Base-by-base conservation (phyloP, 495 filamentous ascomycete species). In the Barbatosphaeria neglecta region DNA sequence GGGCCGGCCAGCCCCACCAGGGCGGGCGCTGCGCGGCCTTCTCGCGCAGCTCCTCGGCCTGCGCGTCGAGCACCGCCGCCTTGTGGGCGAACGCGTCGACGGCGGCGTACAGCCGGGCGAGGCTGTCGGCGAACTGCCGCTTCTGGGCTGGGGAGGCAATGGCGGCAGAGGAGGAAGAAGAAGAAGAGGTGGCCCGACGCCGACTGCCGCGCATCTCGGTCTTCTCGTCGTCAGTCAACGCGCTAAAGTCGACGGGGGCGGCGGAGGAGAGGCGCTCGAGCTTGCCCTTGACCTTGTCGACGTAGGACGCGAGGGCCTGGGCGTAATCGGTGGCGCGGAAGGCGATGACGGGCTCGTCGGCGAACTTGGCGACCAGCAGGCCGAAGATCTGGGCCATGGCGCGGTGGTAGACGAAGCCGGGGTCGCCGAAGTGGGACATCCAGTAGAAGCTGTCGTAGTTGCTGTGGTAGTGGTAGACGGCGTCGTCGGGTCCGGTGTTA, bases 371-470 rank as follows among this genome's bases (percentile, higher is more conserved):
- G 25, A 88, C 72, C 6, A 94, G 68, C 9, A 98, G 65, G 2
- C 77, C 82, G 67, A 86, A 80, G 44, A 97, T 65, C 55, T 94
- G 80, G 4, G 87, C 86, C 53, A 95, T 77, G 8, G 81, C 64
- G 46, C 74, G 77, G 67, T 97, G 92, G 56, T 93, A 90, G 13
- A 70, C 62, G 57, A 95, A 95, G 18, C 77, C 82, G 0, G 88
- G 86, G 62, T 98, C 92, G 8, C 84, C 86, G 59, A 77, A 87
- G 24, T 74, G 76, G 17, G 74, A 63, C 83, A 95, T 90, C 86
- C 88, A 95, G 53, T 90, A 75, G 56, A 80, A 90, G 49, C 79
- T 87, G 63, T 97, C 93, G 66, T 94, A 95, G 70, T 93, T 97
- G 61, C 83, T 89, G 64, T 93, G 84, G 53, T 89, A 88, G 15